Evolutionary conservation across 495 filamentous ascomycete species (phyloP).

Genomic region (Parathielavia appendiculata): DNA sequence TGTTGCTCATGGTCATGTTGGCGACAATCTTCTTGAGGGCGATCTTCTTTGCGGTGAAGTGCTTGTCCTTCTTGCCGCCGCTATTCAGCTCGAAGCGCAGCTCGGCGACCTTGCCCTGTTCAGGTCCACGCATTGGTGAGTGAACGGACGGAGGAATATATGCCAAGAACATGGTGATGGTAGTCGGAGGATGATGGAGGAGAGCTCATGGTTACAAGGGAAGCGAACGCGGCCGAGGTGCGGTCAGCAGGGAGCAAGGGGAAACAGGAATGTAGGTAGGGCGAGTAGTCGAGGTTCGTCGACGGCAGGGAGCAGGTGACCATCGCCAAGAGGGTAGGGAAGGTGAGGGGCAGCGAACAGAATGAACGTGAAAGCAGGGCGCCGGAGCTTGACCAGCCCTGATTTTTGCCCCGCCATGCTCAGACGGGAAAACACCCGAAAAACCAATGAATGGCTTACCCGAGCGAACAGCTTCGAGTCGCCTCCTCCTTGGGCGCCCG

Average conservation of each 20-base stretch:
- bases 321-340: not conserved
- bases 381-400: not conserved
- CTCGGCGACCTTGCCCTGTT: constrained; percentile 98
- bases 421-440: not conserved
- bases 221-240: too few relatives aligned
- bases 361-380: not conserved
- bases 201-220: constrained; percentile 26
- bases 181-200: constrained; percentile 2
- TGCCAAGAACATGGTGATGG: constrained; percentile 46
- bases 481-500: constrained; percentile 69
- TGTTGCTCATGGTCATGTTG: constrained; percentile 99
- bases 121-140: constrained; percentile 40
- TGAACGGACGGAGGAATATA: constrained; percentile 39
- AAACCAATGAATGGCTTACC: constrained; percentile 56
- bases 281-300: not conserved
- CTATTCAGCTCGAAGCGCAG: constrained; percentile 89
- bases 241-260: not conserved
- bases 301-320: not conserved
- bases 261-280: not conserved
- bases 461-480: constrained; percentile 99
- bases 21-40: constrained; percentile 99
- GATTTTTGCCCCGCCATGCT: not conserved
- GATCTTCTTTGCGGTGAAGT: constrained; percentile 93
- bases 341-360: constrained; percentile 7
- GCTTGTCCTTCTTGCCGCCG: constrained; percentile 97